Evolutionary conservation across 78 protist species (phyloP).

Genomic region (Monosiga brevicollis): DNA sequence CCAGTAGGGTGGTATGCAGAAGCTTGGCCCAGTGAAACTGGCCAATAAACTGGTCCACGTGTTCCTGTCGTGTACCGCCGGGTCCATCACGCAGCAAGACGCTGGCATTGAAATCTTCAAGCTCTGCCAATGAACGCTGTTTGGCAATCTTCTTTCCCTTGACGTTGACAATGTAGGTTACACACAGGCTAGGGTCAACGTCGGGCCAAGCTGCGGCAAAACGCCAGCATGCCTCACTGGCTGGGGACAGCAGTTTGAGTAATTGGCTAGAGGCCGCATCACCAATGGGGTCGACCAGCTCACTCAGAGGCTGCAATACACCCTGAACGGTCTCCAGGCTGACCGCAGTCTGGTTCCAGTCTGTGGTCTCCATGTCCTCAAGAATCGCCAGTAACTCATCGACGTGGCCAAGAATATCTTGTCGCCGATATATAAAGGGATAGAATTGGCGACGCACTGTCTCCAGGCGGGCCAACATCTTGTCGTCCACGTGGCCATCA

Average conservation of each 20-base stretch:
- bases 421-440: background rate
- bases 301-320: background rate
- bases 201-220: background rate
- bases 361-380: background rate
- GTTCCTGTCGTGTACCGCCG: too few relatives aligned
- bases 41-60: background rate
- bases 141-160: background rate
- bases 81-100: background rate
- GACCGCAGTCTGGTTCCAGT: too few relatives aligned
- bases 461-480: background rate
- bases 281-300: background rate
- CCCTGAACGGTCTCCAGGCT: too few relatives aligned
- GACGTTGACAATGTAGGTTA: background rate
- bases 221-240: background rate
- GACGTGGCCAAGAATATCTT: background rate
- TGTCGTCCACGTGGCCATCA: background rate
- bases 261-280: background rate
- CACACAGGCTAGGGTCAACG: background rate
- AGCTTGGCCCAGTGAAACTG: background rate
- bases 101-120: background rate
- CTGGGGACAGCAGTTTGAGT: background rate
- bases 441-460: background rate
- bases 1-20: background rate
- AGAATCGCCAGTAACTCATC: background rate
- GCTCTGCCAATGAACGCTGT: background rate